A percentile compares a stretch with the other conserved stretches of the same genome.
Evolutionary conservation across 1,139 yeast species (phyloP).

Genomic region (Zygosaccharomyces pseudobailii): DNA sequence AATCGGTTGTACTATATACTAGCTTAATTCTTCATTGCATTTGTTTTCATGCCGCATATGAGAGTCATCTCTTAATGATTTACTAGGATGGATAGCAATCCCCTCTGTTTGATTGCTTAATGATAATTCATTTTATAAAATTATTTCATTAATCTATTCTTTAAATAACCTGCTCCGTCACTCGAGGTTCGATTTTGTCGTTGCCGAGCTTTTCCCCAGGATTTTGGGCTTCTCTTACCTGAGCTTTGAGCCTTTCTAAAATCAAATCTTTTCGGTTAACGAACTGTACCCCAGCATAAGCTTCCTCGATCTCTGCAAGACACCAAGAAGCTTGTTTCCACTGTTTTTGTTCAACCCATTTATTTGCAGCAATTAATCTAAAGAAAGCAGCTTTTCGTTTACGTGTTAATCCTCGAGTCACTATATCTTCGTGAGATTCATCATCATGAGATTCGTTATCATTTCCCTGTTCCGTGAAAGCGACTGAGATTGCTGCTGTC

Average conservation of each 20-base stretch:
- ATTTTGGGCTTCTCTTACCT: constrained; percentile 7
- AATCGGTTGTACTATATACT: constrained; percentile 12
- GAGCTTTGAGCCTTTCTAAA: constrained; percentile 19
- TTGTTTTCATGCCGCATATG: neutral
- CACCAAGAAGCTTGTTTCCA: constrained; percentile 33
- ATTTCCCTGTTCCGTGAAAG: constrained; percentile 12
- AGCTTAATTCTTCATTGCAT: constrained; percentile 7
- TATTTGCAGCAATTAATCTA: constrained; percentile 70
- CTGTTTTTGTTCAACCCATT: constrained; percentile 48
- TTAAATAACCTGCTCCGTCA: constrained; percentile 3
- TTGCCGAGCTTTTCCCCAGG: neutral
- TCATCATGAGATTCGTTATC: constrained; percentile 33
- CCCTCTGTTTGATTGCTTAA: neutral
- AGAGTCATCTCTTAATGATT: too few species aligned
- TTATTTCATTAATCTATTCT: neutral
- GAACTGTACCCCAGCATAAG: constrained; percentile 18
- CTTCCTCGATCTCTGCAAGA: constrained; percentile 21
- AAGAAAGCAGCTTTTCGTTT: constrained; percentile 74
- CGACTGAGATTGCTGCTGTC: constrained; percentile 6
- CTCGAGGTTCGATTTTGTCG: constrained; percentile 6
- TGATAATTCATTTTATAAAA: neutral
- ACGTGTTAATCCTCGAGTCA: constrained; percentile 53
- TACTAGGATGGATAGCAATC: too few species aligned
- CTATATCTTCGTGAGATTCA: constrained; percentile 38
- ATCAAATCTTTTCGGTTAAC: constrained; percentile 23